Evolutionary conservation across 2,329 filamentous ascomycete genomes (phyloP), one percentile per base, ranked within the genome.

Genomic region (Fusarium sp.): DNA sequence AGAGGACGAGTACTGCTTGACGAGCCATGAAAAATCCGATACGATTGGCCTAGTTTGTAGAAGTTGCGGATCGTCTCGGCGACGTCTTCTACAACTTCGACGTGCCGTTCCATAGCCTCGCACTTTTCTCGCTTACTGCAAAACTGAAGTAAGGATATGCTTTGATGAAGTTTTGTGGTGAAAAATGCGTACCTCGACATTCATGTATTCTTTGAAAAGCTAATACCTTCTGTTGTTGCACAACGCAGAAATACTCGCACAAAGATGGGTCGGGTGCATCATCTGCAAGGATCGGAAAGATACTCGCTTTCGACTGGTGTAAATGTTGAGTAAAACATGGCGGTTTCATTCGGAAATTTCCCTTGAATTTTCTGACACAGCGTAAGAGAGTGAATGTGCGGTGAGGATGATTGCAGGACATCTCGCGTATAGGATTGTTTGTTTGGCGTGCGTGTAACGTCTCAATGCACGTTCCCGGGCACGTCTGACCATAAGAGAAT

Each of bases 21-120:
- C 14, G 88, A 89, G 67, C 91, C 91, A 80, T 93, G 91, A 73
- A 85, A 89, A 77, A 93, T 91, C 43, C 91, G 87, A 79, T 91
- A 94, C 7, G 90, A 87, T 73, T 82, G 77, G 22, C 76, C 76
- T 10, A 79, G 76, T 52, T 81, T 78, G 72, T 82, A 85, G 72
- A 83, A 82, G 57, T 76, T 66, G 44, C 81, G 80, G 38, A 86
- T 82, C 1, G 80, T 76, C 5, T 77, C 56, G 6, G 85, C 78
- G 46, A 87, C 81, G 7, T 80, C 74, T 43, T 80, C 72, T 26
- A 86, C 81, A 13, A 81, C 76, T 40, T 80, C 74, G n/a, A 72
- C 74, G 75, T 87, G 85, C 31, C 79, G 79, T 39, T 86, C 84
- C 84, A 86, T 84, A 17, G 14, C 2, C n/a, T 13, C 3, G 3